These are phyloP conservation scores for Hypoxylon perforatum DNA, from an alignment of 495 filamentous ascomycete species.

Conservation along the genomic window DNA sequence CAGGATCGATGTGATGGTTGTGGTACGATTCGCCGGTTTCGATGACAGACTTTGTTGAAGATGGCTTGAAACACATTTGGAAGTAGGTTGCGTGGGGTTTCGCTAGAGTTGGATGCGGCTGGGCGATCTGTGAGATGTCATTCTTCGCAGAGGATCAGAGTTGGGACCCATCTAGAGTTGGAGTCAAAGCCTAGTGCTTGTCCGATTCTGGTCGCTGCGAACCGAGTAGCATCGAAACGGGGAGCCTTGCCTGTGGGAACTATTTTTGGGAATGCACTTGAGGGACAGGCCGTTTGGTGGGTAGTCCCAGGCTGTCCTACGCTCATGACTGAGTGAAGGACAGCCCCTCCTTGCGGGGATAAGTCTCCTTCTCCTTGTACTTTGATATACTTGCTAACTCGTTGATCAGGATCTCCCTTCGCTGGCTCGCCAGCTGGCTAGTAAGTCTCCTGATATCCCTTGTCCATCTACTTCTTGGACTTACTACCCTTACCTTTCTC, in stretches of 20 bases:
- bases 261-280: conserved; percentile 39
- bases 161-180: conserved; percentile 94
- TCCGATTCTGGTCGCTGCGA: conserved; percentile 60
- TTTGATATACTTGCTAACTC: conserved; percentile 51
- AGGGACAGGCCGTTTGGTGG: conserved; percentile 55
- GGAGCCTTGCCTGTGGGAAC: conserved; percentile 30
- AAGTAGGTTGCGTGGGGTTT: conserved; percentile 32
- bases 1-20: conserved; percentile 48
- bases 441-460: conserved; percentile 17
- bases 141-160: conserved; percentile 36
- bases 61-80: conserved; percentile 45
- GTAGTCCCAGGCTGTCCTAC: conserved; percentile 58
- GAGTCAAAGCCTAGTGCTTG: conserved; percentile 96
- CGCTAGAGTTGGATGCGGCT: not conserved
- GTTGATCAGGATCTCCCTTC: conserved; percentile 16
- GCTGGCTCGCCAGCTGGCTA: not conserved
- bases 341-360: conserved; percentile 72
- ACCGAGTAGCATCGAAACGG: conserved; percentile 25
- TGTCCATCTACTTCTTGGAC: conserved; percentile 19
- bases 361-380: conserved; percentile 59
- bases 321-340: conserved; percentile 57
- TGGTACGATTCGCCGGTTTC: conserved; percentile 52
- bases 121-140: conserved; percentile 5
- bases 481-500: conserved; percentile 11
- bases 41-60: conserved; percentile 48